A percentile compares a stretch with the other conserved stretches of the same genome.
phyloP scores from a whole-genome alignment of 306 rosid species.

The Delonix regia region DNA sequence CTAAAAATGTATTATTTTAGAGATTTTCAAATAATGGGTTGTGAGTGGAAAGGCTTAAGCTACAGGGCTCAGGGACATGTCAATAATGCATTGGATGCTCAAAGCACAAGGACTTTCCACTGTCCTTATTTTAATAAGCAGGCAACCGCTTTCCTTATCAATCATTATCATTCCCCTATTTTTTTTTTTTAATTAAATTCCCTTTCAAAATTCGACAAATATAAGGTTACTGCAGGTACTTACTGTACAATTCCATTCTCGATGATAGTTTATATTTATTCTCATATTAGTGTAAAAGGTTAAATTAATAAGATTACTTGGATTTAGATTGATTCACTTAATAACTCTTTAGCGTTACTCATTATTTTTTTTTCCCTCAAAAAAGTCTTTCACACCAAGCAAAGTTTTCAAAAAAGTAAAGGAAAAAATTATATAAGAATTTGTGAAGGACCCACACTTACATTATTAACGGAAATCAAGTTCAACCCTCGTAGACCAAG shows the following conservation, averaged over 20 bases:
- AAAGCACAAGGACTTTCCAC: no score
- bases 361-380: background rate
- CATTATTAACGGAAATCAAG: no score
- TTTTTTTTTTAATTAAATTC: slow-evolving; percentile 29
- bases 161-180: slow-evolving; percentile 12
- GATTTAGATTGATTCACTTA: no score
- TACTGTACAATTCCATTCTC: background rate
- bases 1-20: background rate
- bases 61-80: background rate
- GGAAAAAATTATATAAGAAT: background rate
- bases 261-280: no score
- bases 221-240: slow-evolving; percentile 17
- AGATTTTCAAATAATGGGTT: background rate
- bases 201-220: slow-evolving; percentile 28
- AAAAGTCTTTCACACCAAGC: background rate
- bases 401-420: background rate
- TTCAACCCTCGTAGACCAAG: no score
- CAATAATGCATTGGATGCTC: background rate
- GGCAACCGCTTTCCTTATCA: slow-evolving; percentile 9
- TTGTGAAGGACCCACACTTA: background rate
- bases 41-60: background rate
- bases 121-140: background rate
- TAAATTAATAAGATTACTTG: no score
- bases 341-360: no score
- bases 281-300: no score